Conservation (phyloP, 1,284 basidiomycete species). For the Sparassis latifolia region DNA sequence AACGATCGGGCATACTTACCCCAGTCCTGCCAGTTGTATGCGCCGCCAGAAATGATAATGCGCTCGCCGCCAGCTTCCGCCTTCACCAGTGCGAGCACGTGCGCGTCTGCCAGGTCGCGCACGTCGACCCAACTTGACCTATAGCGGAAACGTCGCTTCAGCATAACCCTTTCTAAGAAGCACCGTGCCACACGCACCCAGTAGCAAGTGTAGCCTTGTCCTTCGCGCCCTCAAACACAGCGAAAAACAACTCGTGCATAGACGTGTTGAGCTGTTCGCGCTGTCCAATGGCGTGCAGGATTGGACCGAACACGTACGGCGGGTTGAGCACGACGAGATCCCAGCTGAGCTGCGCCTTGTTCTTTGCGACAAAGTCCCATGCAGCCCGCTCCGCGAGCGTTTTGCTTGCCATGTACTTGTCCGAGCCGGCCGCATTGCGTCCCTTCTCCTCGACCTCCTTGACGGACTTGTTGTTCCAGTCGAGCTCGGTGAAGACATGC, state of each 20-base stretch:
- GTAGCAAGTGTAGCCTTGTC: constrained; percentile 11
- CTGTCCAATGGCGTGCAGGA: constrained; percentile 42
- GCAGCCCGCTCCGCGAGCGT: constrained; percentile 61
- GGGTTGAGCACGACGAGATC: constrained; percentile 54
- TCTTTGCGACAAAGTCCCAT: constrained; percentile 51
- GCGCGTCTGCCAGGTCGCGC: constrained; percentile 54
- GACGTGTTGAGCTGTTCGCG: constrained; percentile 51
- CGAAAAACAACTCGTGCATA: constrained; percentile 26
- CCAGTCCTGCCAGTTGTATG: constrained; percentile 27
- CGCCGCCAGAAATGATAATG: constrained; percentile 40
- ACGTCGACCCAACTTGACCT: constrained; percentile 47
- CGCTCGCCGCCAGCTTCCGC: constrained; percentile 56
- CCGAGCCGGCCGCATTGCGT: constrained; percentile 30
- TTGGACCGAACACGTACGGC: constrained; percentile 41
- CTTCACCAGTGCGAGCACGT: constrained; percentile 46
- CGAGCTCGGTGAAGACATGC: constrained; percentile 32
- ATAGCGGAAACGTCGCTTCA: background rate
- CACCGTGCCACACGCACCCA: constrained; percentile 12
- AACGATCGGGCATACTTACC: constrained; percentile 11
- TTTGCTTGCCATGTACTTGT: constrained; percentile 58
- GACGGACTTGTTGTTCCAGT: constrained; percentile 62
- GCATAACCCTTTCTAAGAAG: background rate
- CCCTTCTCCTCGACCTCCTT: constrained; percentile 47
- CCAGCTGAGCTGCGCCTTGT: constrained; percentile 42
- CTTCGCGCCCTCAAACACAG: constrained; percentile 23